Conservation (phyloP, 441 rosid genomes). For the Dalechampia spathulata region DNA sequence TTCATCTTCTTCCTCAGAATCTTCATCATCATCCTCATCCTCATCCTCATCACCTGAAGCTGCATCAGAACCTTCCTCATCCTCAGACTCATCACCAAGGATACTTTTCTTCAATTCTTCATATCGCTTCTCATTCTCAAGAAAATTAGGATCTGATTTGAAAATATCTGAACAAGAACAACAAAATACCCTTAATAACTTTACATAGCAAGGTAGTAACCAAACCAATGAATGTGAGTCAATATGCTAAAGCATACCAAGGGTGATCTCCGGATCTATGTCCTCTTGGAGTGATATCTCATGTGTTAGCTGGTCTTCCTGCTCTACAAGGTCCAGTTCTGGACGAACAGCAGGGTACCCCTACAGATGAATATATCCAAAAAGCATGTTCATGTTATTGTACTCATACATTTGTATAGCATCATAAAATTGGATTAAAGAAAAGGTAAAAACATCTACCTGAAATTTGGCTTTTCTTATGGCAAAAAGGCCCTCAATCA, state of each 20-base stretch:
- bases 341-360: constrained; percentile 92
- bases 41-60: constrained; percentile 56
- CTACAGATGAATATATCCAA: constrained; percentile 28
- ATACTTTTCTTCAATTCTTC: constrained; percentile 81
- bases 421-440: background rate
- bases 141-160: constrained; percentile 64
- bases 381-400: background rate
- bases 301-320: constrained; percentile 74
- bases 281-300: constrained; percentile 65
- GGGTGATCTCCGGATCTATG: constrained; percentile 62
- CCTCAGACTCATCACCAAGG: constrained; percentile 77
- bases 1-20: constrained; percentile 66
- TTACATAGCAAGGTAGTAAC: constrained; percentile 2
- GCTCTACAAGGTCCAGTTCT: constrained; percentile 80
- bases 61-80: constrained; percentile 71
- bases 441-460: constrained; percentile 35
- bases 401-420: background rate
- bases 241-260: constrained; percentile 43
- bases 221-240: constrained; percentile 6
- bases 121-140: constrained; percentile 77
- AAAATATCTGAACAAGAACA: constrained; percentile 59
- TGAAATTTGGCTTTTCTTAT: constrained; percentile 79
- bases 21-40: constrained; percentile 28
- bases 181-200: constrained; percentile 2
- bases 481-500: constrained; percentile 88